Conservation (phyloP, 176 grass and related monocot genomes). For the Oryza meridionalis region DNA sequence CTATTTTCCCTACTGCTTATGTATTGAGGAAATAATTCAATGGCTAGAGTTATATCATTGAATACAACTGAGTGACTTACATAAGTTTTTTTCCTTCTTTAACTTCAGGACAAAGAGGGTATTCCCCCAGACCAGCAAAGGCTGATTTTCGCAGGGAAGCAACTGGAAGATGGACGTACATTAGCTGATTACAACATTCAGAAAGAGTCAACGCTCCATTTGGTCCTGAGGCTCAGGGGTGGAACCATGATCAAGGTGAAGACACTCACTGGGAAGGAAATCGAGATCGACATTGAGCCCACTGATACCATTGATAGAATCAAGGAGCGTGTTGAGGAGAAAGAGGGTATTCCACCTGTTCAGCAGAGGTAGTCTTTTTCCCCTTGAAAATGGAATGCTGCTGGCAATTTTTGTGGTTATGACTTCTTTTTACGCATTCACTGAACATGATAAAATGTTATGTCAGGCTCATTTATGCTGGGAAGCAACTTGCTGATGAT, state of each 20-base stretch:
- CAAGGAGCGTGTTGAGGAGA: slow-evolving; percentile 92
- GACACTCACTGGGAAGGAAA: slow-evolving; percentile 86
- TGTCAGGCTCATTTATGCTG: slow-evolving; percentile 88
- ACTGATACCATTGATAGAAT: slow-evolving; percentile 74
- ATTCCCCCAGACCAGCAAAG: slow-evolving; percentile 83
- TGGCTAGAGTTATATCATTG: background rate
- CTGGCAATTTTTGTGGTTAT: background rate
- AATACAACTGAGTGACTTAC: background rate
- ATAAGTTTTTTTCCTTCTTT: background rate
- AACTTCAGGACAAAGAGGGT: slow-evolving; percentile 76
- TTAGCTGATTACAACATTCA: slow-evolving; percentile 94
- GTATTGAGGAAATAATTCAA: background rate
- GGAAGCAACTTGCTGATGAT: slow-evolving; percentile 93
- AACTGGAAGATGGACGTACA: slow-evolving; percentile 75
- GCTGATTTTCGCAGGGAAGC: slow-evolving; percentile 85
- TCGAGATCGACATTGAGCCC: slow-evolving; percentile 78
- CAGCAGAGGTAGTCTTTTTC: slow-evolving; percentile 63
- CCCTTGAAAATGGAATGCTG: background rate
- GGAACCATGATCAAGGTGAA: slow-evolving; percentile 94
- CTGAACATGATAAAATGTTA: background rate
- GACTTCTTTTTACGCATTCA: background rate
- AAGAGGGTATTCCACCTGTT: slow-evolving; percentile 86
- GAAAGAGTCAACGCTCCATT: slow-evolving; percentile 77
- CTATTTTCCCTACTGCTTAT: background rate
- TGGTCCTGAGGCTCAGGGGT: slow-evolving; percentile 82